A percentile compares a stretch with the other conserved stretches of the same genome.
Conservation (phyloP, 495 filamentous ascomycete genomes). For the Neurospora terricola region DNA sequence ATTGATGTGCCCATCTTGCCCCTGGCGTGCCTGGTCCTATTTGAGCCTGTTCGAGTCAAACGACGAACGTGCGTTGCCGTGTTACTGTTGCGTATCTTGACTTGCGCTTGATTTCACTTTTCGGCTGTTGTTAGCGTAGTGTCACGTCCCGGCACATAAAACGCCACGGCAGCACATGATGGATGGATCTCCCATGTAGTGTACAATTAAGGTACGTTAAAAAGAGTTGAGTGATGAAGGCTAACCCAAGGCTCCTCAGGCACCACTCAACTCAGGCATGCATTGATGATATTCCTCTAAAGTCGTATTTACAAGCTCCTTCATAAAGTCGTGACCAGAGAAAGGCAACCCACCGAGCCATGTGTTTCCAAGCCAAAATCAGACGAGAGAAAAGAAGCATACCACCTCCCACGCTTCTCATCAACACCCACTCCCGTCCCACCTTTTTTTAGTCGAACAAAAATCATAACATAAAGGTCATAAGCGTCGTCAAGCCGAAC, state of each 20-base stretch:
- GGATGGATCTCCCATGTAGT: neutral
- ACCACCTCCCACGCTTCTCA: slow-evolving; percentile 2
- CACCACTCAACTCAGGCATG: neutral
- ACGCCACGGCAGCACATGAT: neutral
- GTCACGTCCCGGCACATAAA: neutral
- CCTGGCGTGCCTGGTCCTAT: neutral
- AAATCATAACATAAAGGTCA: slow-evolving; percentile 21
- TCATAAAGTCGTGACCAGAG: neutral
- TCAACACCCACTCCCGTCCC: slow-evolving; percentile 5
- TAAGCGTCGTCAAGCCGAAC: slow-evolving; percentile 20
- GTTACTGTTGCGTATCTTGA: neutral
- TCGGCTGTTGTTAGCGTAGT: neutral
- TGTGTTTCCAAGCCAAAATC: slow-evolving; percentile 27
- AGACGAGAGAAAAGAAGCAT: slow-evolving; percentile 30
- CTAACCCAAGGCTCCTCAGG: neutral
- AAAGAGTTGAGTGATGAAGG: neutral
- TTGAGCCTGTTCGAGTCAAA: neutral
- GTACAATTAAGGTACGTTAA: neutral
- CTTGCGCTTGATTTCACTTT: neutral
- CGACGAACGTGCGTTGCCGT: neutral
- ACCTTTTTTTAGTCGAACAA: slow-evolving; percentile 26
- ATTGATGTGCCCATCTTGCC: neutral
- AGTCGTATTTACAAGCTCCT: slow-evolving; percentile 1
- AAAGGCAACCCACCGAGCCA: slow-evolving; percentile 8
- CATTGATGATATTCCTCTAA: neutral